Evolutionary conservation across 768 basidiomycete species (phyloP), one percentile per base, ranked within the genome.

Genomic region (Cystofilobasidium ferigula): DNA sequence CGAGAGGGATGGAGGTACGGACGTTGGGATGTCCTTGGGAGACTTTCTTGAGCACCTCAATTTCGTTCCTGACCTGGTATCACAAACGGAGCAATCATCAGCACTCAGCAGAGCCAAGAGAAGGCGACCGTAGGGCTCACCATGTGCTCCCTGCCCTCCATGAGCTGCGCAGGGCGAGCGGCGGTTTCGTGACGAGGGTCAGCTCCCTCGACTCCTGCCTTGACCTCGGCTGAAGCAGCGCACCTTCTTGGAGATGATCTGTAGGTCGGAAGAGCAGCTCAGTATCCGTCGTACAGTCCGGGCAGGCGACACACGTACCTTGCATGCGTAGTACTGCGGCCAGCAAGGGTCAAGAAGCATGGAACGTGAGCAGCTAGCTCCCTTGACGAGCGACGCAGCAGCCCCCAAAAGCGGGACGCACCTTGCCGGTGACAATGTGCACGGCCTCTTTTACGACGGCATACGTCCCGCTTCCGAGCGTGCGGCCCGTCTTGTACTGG

Each of bases 111-210:
- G 22, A 36, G 34, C 16, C 57, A 22, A 35, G 18, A 28, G 28
- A 8, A n/a, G 36, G 20, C 13, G 35, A 48, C n/a, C 3, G n/a
- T 8, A 26, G 35, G 42, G 74, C 84, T 71, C 26, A 92, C 94
- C 94, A 99, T 98, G 75, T 93, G 85, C 78, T 98, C 94, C 69
- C 94, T 81, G 6, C 94, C 94, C 75, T 94, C 88, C 92, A 95
- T 95, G 66, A 95, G 84, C 73, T 93, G 91, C 24, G 36, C 9
- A 45, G 4, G 24, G 32, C 14, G 30, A 59, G 24, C 47, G n/a
- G 20, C 10, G 22, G 58, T 35, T 8, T 26, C 16, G 36, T 38
- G 28, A 22, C 24, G 24, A 36, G 5, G 13, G 58, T 38, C 26
- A 34, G n/a, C 34, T 8, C 14, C 12, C 14, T 24, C 6, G 22